Percentiles rank a stretch among this genome's conserved stretches.
Evolutionary conservation across 768 basidiomycete species (phyloP).

Genomic region (Pholiota molesta): DNA sequence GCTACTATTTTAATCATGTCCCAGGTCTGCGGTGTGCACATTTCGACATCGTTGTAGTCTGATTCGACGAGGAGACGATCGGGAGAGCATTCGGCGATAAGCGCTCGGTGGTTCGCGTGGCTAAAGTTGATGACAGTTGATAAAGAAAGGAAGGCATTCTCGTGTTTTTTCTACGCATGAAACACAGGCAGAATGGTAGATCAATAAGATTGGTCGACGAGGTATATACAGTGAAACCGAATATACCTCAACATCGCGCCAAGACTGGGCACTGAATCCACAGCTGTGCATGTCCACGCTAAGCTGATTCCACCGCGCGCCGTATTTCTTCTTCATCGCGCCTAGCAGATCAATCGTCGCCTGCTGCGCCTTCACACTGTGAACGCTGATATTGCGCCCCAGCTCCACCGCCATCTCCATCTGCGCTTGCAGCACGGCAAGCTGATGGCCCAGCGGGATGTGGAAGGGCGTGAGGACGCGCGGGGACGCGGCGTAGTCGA

Average conservation of each 20-base stretch:
- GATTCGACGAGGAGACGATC: constrained; percentile 84
- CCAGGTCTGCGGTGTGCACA: constrained; percentile 67
- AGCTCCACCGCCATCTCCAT: constrained; percentile 83
- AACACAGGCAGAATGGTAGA: neutral
- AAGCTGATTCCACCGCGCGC: constrained; percentile 58
- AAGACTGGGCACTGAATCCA: constrained; percentile 77
- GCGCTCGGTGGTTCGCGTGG: constrained; percentile 59
- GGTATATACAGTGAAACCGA: neutral
- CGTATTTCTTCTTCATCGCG: constrained; percentile 59
- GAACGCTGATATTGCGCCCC: constrained; percentile 78
- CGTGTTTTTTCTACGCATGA: constrained; percentile 58
- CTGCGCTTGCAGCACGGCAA: constrained; percentile 80
- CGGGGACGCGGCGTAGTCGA: constrained; percentile 48
- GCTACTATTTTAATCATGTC: constrained; percentile 76
- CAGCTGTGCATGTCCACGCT: constrained; percentile 93
- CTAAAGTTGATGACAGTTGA: constrained; percentile 85
- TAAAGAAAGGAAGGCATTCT: constrained; percentile 85
- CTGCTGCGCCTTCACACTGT: constrained; percentile 80
- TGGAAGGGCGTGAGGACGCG: constrained; percentile 75
- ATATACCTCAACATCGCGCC: constrained; percentile 74
- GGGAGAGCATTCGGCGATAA: constrained; percentile 67
- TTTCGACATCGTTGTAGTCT: constrained; percentile 73
- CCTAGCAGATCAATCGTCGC: constrained; percentile 69
- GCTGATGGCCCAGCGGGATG: constrained; percentile 80
- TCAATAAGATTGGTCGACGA: neutral